Percentiles rank a stretch among this genome's conserved stretches.
Evolutionary conservation across 768 basidiomycete species (phyloP).

Genomic region (Paxillus rubicundulus): DNA sequence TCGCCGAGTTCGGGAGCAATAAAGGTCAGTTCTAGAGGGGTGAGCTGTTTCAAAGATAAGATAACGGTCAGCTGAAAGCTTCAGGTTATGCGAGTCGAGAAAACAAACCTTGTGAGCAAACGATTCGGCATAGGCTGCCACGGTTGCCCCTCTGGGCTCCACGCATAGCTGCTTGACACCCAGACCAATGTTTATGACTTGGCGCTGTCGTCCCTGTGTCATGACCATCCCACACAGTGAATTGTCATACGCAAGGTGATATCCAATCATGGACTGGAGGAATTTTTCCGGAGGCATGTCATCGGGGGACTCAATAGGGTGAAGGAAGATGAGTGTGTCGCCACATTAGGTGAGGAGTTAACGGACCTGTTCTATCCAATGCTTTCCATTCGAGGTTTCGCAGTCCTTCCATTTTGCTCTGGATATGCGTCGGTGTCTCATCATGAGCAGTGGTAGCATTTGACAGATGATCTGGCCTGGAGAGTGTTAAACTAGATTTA

Average conservation of each 20-base stretch:
- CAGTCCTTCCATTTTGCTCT: slow-evolving; percentile 71
- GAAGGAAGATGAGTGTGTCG: slow-evolving; percentile 1
- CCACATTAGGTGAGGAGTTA: slow-evolving; percentile 1
- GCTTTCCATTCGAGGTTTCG: slow-evolving; percentile 60
- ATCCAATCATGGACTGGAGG: slow-evolving; percentile 75
- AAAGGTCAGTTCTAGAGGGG: slow-evolving; percentile 50
- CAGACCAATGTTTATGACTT: slow-evolving; percentile 81
- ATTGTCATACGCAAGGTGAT: slow-evolving; percentile 66
- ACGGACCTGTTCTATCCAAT: slow-evolving; percentile 78
- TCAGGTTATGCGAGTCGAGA: not conserved
- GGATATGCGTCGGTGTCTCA: slow-evolving; percentile 79
- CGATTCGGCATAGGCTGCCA: slow-evolving; percentile 68
- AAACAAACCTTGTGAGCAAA: slow-evolving; percentile 67
- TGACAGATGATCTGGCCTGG: slow-evolving; percentile 69
- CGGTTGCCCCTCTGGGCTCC: slow-evolving; percentile 56
- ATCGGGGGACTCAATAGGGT: slow-evolving; percentile 44
- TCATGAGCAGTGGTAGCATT: slow-evolving; percentile 80
- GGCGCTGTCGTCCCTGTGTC: slow-evolving; percentile 71
- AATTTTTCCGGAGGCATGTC: slow-evolving; percentile 63
- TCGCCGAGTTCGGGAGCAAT: slow-evolving; percentile 52
- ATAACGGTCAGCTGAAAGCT: not conserved
- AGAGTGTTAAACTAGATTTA: not conserved
- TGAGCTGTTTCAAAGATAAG: slow-evolving; percentile 35
- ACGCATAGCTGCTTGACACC: slow-evolving; percentile 68
- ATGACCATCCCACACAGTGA: slow-evolving; percentile 83